phyloP scores from a whole-genome alignment of 2,329 filamentous ascomycete genomes.

The Monascus ruber region DNA sequence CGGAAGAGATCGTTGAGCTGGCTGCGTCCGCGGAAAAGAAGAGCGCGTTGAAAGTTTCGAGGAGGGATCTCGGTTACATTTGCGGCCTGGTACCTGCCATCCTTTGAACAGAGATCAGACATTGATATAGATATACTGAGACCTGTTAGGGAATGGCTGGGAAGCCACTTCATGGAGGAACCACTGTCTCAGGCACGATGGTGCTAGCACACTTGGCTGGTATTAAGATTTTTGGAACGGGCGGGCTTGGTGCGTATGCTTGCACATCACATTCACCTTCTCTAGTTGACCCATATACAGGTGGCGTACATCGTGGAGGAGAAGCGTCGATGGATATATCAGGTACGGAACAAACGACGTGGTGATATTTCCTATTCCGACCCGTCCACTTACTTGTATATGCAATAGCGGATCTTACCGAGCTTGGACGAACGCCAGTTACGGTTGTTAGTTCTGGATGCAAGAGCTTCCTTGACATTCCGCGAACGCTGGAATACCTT shows the following conservation, averaged over 20 bases:
- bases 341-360: slow-evolving; percentile 15
- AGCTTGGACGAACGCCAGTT: slow-evolving; percentile 79
- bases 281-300: slow-evolving; percentile 9
- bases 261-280: neutral
- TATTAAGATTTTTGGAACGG: slow-evolving; percentile 87
- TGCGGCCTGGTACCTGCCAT: slow-evolving; percentile 54
- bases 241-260: slow-evolving; percentile 53
- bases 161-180: slow-evolving; percentile 69
- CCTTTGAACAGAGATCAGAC: too few relatives aligned
- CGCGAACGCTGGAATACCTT: slow-evolving; percentile 71
- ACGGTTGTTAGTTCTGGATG: slow-evolving; percentile 83
- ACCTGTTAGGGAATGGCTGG: slow-evolving; percentile 48
- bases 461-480: slow-evolving; percentile 92
- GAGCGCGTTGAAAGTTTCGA: slow-evolving; percentile 68
- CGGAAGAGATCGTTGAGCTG: slow-evolving; percentile 62
- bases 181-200: slow-evolving; percentile 90
- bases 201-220: slow-evolving; percentile 74
- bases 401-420: slow-evolving; percentile 68
- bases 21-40: slow-evolving; percentile 53
- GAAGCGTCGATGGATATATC: slow-evolving; percentile 86
- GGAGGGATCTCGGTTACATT: slow-evolving; percentile 74
- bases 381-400: neutral
- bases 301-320: slow-evolving; percentile 84
- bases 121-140: slow-evolving; percentile 1
- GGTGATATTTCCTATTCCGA: neutral